Evolutionary conservation across 2,329 filamentous ascomycete genomes (phyloP).

Genomic region (Scedosporium boydii): DNA sequence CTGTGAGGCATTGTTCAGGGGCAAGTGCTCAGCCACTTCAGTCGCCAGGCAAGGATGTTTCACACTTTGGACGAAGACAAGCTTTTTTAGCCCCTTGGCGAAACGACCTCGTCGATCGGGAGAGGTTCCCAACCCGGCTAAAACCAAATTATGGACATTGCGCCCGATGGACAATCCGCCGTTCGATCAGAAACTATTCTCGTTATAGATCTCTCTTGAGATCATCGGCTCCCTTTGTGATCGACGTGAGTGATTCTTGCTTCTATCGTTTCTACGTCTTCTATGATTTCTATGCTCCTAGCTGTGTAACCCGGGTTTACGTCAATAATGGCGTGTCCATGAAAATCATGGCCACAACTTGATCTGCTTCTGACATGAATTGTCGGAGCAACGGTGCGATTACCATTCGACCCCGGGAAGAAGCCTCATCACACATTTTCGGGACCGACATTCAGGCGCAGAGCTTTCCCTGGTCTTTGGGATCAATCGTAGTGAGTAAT

Average conservation of each 20-base stretch:
- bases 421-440: neutral
- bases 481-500: too few species aligned
- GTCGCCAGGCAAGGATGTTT: neutral
- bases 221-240: too few species aligned
- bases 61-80: neutral
- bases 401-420: neutral
- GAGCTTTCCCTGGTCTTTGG: too few species aligned
- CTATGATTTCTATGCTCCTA: neutral
- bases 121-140: neutral
- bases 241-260: too few species aligned
- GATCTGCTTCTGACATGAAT: neutral
- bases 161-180: neutral
- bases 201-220: too few species aligned
- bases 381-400: neutral
- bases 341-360: neutral
- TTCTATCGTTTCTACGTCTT: neutral
- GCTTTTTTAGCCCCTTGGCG: neutral
- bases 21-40: neutral
- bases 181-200: neutral
- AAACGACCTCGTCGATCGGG: neutral
- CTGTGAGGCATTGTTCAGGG: too few species aligned
- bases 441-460: neutral
- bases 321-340: neutral
- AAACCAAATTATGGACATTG: neutral
- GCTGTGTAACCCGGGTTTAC: constrained; percentile 1